A percentile compares a stretch with the other conserved stretches of the same genome.
These are phyloP conservation scores for Aspergillus mulundensis DNA, from an alignment of 495 filamentous ascomycete genomes.

Conservation along the genomic window DNA sequence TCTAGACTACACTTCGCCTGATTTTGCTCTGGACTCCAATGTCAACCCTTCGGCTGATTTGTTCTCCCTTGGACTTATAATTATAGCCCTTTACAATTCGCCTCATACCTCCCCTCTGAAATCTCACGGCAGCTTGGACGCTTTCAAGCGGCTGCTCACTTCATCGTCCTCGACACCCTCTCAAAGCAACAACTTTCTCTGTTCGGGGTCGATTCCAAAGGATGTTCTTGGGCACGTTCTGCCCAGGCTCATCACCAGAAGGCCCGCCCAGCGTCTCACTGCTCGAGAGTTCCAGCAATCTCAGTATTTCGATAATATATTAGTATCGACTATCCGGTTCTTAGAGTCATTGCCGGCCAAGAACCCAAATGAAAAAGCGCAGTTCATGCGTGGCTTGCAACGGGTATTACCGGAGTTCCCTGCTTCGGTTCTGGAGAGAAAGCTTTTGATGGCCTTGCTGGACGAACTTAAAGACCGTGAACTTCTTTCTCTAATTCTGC, in stretches of 20 bases:
- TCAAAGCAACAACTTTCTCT: conserved; percentile 77
- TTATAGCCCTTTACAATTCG: conserved; percentile 86
- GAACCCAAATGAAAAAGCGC: conserved; percentile 81
- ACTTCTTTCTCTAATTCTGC: conserved; percentile 73
- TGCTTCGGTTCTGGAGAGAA: conserved; percentile 88
- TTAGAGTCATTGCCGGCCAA: conserved; percentile 87
- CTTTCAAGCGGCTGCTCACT: conserved; percentile 77
- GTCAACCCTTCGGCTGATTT: conserved; percentile 78
- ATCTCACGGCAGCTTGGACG: conserved; percentile 67
- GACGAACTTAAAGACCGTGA: conserved; percentile 93
- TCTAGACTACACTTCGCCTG: conserved; percentile 88
- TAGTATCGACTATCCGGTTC: conserved; percentile 93
- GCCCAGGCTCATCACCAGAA: conserved; percentile 76
- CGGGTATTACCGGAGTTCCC: conserved; percentile 87
- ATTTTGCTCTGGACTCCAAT: conserved; percentile 85
- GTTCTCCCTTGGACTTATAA: conserved; percentile 87
- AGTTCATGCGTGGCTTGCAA: conserved; percentile 85
- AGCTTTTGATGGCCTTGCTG: conserved; percentile 78
- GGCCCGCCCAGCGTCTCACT: conserved; percentile 79
- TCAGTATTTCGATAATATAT: conserved; percentile 91
- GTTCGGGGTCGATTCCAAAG: conserved; percentile 69
- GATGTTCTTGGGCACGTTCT: conserved; percentile 71
- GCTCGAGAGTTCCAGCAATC: conserved; percentile 92
- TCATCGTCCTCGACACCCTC: conserved; percentile 73
- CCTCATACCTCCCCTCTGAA: conserved; percentile 85